phyloP scores from a whole-genome alignment of 2,329 filamentous ascomycete species.

The Aspergillus sp. region DNA sequence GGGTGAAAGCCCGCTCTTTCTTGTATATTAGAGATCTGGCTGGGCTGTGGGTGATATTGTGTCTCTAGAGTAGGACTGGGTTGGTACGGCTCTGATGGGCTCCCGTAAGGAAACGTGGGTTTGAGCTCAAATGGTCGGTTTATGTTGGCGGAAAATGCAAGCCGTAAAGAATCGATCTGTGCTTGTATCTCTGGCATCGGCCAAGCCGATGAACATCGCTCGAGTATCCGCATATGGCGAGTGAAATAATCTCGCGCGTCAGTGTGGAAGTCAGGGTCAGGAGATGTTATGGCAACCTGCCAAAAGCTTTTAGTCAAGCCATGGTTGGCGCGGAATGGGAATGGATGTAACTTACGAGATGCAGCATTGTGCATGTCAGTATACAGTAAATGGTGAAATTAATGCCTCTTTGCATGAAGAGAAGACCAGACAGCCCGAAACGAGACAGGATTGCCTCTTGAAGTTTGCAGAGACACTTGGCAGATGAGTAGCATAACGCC shows the following conservation, averaged over 20 bases:
- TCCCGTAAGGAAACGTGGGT: slow-evolving; percentile 81
- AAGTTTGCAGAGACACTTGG: slow-evolving; percentile 79
- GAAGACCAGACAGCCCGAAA: slow-evolving; percentile 75
- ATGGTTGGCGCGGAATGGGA: not conserved
- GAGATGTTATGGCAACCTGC: slow-evolving; percentile 90
- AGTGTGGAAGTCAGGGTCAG: slow-evolving; percentile 80
- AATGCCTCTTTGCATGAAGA: slow-evolving; percentile 91
- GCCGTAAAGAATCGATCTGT: slow-evolving; percentile 83
- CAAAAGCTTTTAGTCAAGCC: not conserved
- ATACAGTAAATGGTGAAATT: slow-evolving; percentile 95
- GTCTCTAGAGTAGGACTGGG: slow-evolving; percentile 60
- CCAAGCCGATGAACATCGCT: slow-evolving; percentile 79
- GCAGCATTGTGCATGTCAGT: slow-evolving; percentile 86
- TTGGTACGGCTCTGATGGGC: slow-evolving; percentile 65
- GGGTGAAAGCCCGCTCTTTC: slow-evolving; percentile 51
- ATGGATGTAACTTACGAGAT: slow-evolving; percentile 67
- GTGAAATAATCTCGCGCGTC: slow-evolving; percentile 89
- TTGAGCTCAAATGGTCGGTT: slow-evolving; percentile 87
- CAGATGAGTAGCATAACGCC: slow-evolving; percentile 78
- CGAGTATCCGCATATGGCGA: slow-evolving; percentile 89
- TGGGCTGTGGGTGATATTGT: slow-evolving; percentile 52
- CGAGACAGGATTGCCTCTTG: slow-evolving; percentile 78
- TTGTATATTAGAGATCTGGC: slow-evolving; percentile 47
- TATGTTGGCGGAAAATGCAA: slow-evolving; percentile 86
- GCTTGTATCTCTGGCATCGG: slow-evolving; percentile 86